A percentile compares a stretch with the other conserved stretches of the same genome.
Conservation (phyloP, 345 rosid genomes). For the Citrus cavaleriei region DNA sequence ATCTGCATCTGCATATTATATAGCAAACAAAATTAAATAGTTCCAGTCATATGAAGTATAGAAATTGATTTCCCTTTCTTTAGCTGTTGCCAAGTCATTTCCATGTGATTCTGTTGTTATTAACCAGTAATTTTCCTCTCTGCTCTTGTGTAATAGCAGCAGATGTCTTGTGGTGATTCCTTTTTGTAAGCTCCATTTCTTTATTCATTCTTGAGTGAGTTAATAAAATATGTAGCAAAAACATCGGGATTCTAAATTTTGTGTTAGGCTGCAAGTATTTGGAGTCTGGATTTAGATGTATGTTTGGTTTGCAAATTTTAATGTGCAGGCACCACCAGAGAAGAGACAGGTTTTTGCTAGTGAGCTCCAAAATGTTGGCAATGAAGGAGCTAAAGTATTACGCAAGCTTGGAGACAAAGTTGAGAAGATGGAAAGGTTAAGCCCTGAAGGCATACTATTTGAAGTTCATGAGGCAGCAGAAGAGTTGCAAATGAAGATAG, state of each 20-base stretch:
- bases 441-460: slow-evolving; percentile 42
- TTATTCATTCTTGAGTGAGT: neutral
- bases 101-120: neutral
- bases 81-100: neutral
- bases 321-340: slow-evolving; percentile 69
- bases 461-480: slow-evolving; percentile 75
- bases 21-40: neutral
- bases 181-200: neutral
- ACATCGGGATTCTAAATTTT: neutral
- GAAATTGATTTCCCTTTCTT: neutral
- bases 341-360: slow-evolving; percentile 54
- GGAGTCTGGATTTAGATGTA: neutral
- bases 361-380: slow-evolving; percentile 44
- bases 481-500: slow-evolving; percentile 68
- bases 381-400: slow-evolving; percentile 43
- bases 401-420: slow-evolving; percentile 42
- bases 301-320: neutral
- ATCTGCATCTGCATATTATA: neutral
- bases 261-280: neutral
- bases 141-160: neutral
- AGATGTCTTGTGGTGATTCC: neutral
- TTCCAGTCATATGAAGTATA: neutral
- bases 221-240: neutral
- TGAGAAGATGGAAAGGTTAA: slow-evolving; percentile 43
- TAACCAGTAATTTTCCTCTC: neutral